Conservation (phyloP, 2,329 filamentous ascomycete species). For the Dothidotthia symphoricarpi region DNA sequence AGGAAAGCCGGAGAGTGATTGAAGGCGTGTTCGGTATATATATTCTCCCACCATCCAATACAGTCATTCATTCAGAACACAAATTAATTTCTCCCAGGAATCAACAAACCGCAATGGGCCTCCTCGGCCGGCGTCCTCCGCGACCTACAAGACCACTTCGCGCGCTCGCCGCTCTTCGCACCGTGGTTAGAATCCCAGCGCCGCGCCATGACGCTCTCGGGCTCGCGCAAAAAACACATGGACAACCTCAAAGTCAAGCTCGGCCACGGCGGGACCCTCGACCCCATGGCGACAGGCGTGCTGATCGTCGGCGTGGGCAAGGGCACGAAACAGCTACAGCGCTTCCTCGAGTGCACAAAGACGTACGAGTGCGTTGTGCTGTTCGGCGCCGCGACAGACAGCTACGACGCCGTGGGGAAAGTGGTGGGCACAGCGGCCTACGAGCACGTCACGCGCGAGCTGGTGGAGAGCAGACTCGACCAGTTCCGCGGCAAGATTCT, state of each 20-base stretch:
- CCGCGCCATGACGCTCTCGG: slow-evolving; percentile 56
- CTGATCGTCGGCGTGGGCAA: slow-evolving; percentile 83
- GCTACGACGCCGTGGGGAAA: slow-evolving; percentile 84
- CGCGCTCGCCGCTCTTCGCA: slow-evolving; percentile 73
- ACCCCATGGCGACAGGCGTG: slow-evolving; percentile 90
- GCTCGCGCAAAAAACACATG: slow-evolving; percentile 56
- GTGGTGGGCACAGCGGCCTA: slow-evolving; percentile 73
- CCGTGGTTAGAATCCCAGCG: slow-evolving; percentile 70
- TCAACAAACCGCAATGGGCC: slow-evolving; percentile 86
- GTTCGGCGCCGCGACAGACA: slow-evolving; percentile 90
- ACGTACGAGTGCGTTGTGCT: slow-evolving; percentile 85
- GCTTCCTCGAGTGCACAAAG: slow-evolving; percentile 87
- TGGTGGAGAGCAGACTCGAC: slow-evolving; percentile 72
- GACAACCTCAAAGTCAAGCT: slow-evolving; percentile 71
- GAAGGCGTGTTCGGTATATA: slow-evolving; percentile 67
- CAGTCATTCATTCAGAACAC: background rate
- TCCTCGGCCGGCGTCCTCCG: slow-evolving; percentile 90
- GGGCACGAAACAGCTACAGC: slow-evolving; percentile 77
- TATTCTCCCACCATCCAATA: no score
- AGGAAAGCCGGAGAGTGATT: slow-evolving; percentile 48
- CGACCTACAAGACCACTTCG: slow-evolving; percentile 81
- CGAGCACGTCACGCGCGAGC: slow-evolving; percentile 74
- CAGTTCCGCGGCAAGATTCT: slow-evolving; percentile 78
- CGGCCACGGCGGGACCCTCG: slow-evolving; percentile 92
- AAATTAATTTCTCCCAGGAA: slow-evolving; percentile 59